Conservation (phyloP, 129 eudicot species). For the Flaveria brownii region DNA sequence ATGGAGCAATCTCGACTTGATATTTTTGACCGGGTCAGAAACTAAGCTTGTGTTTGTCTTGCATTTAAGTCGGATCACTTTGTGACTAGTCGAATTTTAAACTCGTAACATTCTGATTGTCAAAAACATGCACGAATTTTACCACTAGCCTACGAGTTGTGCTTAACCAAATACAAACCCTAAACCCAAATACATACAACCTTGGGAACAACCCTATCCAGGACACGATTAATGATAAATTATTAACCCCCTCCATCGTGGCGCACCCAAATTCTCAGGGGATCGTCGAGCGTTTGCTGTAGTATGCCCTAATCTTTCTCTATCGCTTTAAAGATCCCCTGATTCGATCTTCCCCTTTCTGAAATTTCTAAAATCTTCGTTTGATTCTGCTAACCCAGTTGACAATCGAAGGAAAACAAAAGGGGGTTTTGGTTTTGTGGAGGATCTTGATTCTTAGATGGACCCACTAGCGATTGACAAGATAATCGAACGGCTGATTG, state of each 20-base stretch:
- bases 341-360: neutral
- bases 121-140: too few relatives aligned
- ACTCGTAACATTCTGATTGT: too few relatives aligned
- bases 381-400: neutral
- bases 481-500: constrained; percentile 69
- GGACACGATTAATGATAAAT: neutral
- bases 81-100: too few relatives aligned
- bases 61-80: too few relatives aligned
- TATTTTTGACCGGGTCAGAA: too few relatives aligned
- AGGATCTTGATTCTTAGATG: constrained; percentile 34
- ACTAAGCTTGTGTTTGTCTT: too few relatives aligned
- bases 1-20: too few relatives aligned
- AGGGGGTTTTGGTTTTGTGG: neutral
- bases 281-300: neutral
- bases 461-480: constrained; percentile 64
- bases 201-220: too few relatives aligned
- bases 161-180: neutral
- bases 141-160: too few relatives aligned
- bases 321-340: neutral
- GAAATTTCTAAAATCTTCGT: neutral
- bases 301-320: constrained; percentile 3
- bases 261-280: constrained; percentile 16
- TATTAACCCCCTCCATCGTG: neutral
- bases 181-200: neutral
- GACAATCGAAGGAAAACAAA: constrained; percentile 15